These are phyloP conservation scores for Macadamia tetraphylla DNA, from an alignment of 164 flowering plant species.

Conservation along the genomic window DNA sequence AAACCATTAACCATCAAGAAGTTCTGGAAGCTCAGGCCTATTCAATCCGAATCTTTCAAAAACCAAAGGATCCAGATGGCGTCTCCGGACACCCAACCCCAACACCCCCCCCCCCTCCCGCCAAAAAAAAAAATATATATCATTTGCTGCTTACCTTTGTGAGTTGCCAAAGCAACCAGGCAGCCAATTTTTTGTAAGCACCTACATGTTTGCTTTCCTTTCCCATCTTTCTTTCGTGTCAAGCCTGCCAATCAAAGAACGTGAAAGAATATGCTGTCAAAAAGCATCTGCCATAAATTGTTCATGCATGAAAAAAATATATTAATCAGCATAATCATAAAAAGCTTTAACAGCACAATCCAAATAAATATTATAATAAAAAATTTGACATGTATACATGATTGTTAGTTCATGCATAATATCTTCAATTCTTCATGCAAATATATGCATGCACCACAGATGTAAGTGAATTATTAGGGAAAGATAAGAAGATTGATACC, in stretches of 20 bases:
- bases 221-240: slow-evolving; percentile 68
- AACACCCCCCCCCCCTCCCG: too few species aligned
- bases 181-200: neutral
- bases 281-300: neutral
- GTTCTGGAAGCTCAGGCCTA: neutral
- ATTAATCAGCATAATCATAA: neutral
- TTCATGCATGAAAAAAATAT: neutral
- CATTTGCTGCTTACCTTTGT: too few species aligned
- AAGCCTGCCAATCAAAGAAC: slow-evolving; percentile 29
- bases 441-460: neutral
- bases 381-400: neutral
- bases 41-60: neutral
- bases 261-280: neutral
- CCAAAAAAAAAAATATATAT: too few species aligned
- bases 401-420: neutral
- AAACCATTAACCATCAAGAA: neutral
- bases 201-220: slow-evolving; percentile 63
- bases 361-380: neutral
- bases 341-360: neutral
- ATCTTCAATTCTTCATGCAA: neutral
- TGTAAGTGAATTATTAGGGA: neutral
- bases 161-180: too few species aligned
- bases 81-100: neutral
- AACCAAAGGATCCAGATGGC: neutral
- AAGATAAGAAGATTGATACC: slow-evolving; percentile 29